Percentiles rank a stretch among this genome's conserved stretches.
Evolutionary conservation across 73 alveolate genomes (phyloP).

Genomic region (Blepharisma japonicum): DNA sequence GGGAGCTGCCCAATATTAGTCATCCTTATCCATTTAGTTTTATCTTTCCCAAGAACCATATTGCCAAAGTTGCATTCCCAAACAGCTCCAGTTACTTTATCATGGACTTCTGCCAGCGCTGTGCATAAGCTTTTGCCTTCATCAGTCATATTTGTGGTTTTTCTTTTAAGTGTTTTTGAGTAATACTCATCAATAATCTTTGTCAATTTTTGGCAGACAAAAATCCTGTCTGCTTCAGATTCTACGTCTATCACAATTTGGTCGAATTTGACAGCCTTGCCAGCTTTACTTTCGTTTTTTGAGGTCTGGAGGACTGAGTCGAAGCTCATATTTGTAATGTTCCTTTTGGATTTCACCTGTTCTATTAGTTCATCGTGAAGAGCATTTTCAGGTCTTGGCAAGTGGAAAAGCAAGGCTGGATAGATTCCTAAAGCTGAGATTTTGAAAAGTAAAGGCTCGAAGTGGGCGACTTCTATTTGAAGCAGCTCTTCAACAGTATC

Average conservation of each 20-base stretch:
- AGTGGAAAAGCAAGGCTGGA: constrained; percentile 86
- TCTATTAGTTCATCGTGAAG: constrained; percentile 68
- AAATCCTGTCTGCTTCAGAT: constrained; percentile 44
- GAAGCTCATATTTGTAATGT: constrained; percentile 31
- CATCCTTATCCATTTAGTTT: constrained; percentile 60
- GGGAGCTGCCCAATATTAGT: constrained; percentile 67
- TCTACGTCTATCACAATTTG: constrained; percentile 39
- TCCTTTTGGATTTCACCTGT: constrained; percentile 28
- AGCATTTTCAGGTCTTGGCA: constrained; percentile 90
- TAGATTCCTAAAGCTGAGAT: constrained; percentile 94
- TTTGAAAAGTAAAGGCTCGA: constrained; percentile 91
- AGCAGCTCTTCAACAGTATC: constrained; percentile 92
- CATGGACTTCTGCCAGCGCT: constrained; percentile 37
- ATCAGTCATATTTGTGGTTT: neutral
- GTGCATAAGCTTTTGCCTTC: constrained; percentile 31
- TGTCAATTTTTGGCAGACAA: constrained; percentile 37
- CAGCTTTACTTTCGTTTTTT: constrained; percentile 31
- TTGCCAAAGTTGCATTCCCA: constrained; percentile 86
- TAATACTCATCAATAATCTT: constrained; percentile 36
- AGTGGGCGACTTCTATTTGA: constrained; percentile 94
- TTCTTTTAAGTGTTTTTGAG: constrained; percentile 24
- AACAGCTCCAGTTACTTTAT: constrained; percentile 48
- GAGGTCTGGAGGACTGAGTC: constrained; percentile 24
- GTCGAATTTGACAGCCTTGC: constrained; percentile 35
- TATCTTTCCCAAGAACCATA: constrained; percentile 72